Evolutionary conservation across 306 rosid genomes (phyloP).

Genomic region (Medicago arabica): DNA sequence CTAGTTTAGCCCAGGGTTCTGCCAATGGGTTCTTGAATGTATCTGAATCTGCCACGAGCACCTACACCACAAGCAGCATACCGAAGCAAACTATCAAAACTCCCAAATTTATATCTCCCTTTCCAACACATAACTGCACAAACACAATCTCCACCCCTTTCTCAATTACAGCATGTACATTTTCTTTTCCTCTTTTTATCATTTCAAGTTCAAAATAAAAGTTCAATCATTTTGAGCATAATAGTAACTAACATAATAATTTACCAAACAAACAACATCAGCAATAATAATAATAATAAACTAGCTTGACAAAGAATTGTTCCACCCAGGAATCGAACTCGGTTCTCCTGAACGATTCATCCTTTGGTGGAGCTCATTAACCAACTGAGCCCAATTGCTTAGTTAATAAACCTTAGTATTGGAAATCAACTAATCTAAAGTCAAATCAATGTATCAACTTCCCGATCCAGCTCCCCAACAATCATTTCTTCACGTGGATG

Average conservation of each 20-base stretch:
- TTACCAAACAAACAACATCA: too few relatives aligned
- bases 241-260: neutral
- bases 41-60: slow-evolving; percentile 86
- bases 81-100: slow-evolving; percentile 36
- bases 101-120: slow-evolving; percentile 27
- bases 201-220: slow-evolving; percentile 30
- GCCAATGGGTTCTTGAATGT: slow-evolving; percentile 68
- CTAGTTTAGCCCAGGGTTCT: slow-evolving; percentile 87
- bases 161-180: slow-evolving; percentile 19
- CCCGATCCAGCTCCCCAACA: too few relatives aligned
- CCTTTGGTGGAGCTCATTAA: too few relatives aligned
- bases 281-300: too few relatives aligned
- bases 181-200: slow-evolving; percentile 3
- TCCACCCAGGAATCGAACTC: too few relatives aligned
- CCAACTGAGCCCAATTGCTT: too few relatives aligned
- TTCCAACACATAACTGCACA: neutral
- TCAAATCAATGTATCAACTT: too few relatives aligned
- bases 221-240: neutral
- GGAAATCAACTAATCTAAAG: too few relatives aligned
- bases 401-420: too few relatives aligned
- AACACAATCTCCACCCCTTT: neutral
- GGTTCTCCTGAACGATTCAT: too few relatives aligned
- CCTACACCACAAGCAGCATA: slow-evolving; percentile 56
- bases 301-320: too few relatives aligned
- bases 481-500: too few relatives aligned